These are phyloP conservation scores for Seiridium unicorne DNA, from an alignment of 2,329 filamentous ascomycete species.

Conservation along the genomic window DNA sequence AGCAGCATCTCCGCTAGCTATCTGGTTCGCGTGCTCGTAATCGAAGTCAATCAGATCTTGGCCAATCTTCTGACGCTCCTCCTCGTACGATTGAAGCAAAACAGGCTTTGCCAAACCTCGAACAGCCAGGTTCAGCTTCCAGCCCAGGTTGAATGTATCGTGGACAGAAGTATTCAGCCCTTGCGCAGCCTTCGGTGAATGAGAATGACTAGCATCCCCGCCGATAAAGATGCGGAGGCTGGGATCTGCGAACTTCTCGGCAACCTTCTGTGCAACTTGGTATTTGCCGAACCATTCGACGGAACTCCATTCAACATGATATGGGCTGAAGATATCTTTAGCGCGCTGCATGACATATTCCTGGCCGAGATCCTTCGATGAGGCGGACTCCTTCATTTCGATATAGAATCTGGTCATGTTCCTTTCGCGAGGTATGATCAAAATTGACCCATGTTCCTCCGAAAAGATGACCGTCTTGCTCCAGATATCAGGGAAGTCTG, in stretches of 20 bases:
- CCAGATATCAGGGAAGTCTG: conserved; percentile 74
- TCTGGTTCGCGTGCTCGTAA: conserved; percentile 54
- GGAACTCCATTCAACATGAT: conserved; percentile 55
- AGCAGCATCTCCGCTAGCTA: conserved; percentile 59
- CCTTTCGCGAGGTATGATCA: conserved; percentile 72
- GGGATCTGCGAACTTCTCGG: conserved; percentile 65
- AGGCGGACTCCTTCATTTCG: conserved; percentile 48
- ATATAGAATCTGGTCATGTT: conserved; percentile 69
- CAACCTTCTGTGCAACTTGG: conserved; percentile 69
- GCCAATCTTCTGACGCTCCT: conserved; percentile 61
- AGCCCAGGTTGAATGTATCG: conserved; percentile 49
- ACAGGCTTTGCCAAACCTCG: conserved; percentile 53
- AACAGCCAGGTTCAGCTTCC: conserved; percentile 47
- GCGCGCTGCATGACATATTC: conserved; percentile 71
- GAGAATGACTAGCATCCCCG: conserved; percentile 62
- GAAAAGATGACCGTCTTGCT: conserved; percentile 70
- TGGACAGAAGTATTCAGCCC: conserved; percentile 58
- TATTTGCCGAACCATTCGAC: conserved; percentile 73
- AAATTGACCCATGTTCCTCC: conserved; percentile 64
- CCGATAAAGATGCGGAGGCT: conserved; percentile 63
- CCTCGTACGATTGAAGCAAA: conserved; percentile 60
- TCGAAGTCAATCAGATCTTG: conserved; percentile 60
- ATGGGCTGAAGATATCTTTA: conserved; percentile 58
- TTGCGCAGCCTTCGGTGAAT: conserved; percentile 62
- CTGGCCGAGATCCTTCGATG: conserved; percentile 47